A percentile compares a stretch with the other conserved stretches of the same genome.
These are phyloP conservation scores for Talaromyces sp. DNA, from an alignment of 2,329 filamentous ascomycete genomes.

Conservation along the genomic window DNA sequence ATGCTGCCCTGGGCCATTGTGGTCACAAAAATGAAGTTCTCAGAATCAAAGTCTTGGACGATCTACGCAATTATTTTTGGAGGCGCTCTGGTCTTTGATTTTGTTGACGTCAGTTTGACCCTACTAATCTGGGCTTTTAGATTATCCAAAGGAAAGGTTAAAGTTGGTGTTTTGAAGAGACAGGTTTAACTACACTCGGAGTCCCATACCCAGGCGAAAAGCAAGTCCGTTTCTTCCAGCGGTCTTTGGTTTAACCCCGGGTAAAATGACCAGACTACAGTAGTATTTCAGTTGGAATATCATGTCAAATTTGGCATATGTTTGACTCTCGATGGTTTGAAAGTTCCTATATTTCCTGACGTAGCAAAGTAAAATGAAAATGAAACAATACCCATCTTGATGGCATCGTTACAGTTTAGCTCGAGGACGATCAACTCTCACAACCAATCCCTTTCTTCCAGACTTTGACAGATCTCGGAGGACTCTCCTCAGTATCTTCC, in stretches of 20 bases:
- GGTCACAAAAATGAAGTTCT: slow-evolving; percentile 10
- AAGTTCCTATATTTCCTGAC: not conserved
- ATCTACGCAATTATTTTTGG: slow-evolving; percentile 19
- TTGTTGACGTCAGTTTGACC: slow-evolving; percentile 13
- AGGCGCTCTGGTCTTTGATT: slow-evolving; percentile 18
- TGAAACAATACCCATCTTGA: not conserved
- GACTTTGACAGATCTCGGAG: slow-evolving; percentile 31
- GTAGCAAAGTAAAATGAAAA: not conserved
- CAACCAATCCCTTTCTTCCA: slow-evolving; percentile 24
- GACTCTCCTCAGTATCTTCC: slow-evolving; percentile 66
- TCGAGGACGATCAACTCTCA: slow-evolving; percentile 7
- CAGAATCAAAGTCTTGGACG: slow-evolving; percentile 15
- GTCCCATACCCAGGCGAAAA: no score
- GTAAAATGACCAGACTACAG: no score
- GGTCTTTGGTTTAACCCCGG: no score
- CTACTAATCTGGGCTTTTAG: slow-evolving; percentile 10
- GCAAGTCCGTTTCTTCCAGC: no score
- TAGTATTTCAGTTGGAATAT: no score
- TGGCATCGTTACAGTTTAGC: slow-evolving; percentile 12
- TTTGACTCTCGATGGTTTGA: not conserved
- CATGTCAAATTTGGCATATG: not conserved
- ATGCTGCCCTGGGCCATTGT: slow-evolving; percentile 68
- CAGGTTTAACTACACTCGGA: not conserved
- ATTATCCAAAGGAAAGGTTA: slow-evolving; percentile 7
- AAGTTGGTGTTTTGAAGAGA: not conserved